Percentiles rank a stretch among this genome's conserved stretches.
These are phyloP conservation scores for Aeschynomene evenia DNA, from an alignment of 306 rosid genomes.

Conservation along the genomic window DNA sequence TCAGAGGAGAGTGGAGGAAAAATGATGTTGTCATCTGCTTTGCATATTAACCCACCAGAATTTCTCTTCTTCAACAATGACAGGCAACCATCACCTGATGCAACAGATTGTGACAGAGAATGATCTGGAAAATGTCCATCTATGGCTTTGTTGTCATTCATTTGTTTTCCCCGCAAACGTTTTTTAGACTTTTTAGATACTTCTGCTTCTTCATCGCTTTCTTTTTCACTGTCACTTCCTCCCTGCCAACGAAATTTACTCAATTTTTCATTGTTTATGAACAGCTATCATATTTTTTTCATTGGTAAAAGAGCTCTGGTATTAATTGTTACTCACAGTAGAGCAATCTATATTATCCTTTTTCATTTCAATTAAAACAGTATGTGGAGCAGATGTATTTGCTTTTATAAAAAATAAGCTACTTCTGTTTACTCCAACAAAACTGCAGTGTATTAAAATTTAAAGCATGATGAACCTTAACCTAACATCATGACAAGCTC, in stretches of 20 bases:
- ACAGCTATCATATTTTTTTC: background rate
- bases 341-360: constrained; percentile 18
- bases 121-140: constrained; percentile 59
- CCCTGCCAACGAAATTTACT: constrained; percentile 55
- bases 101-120: constrained; percentile 62
- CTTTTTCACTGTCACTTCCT: constrained; percentile 87
- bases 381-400: constrained; percentile 21
- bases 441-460: background rate
- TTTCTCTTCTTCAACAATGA: constrained; percentile 79
- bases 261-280: constrained; percentile 35
- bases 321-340: background rate
- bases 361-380: constrained; percentile 9
- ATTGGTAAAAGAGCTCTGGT: background rate
- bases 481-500: background rate
- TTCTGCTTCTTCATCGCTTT: constrained; percentile 62
- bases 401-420: background rate
- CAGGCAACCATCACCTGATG: constrained; percentile 70
- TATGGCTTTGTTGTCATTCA: constrained; percentile 46
- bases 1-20: constrained; percentile 18
- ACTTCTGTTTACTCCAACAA: constrained; percentile 1
- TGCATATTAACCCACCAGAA: constrained; percentile 58
- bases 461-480: background rate
- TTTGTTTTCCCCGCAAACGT: constrained; percentile 53
- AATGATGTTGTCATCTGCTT: constrained; percentile 11
- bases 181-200: constrained; percentile 58